phyloP scores from a whole-genome alignment of 371 early-diverging fungal species.

The Haplosporangium sp. region DNA sequence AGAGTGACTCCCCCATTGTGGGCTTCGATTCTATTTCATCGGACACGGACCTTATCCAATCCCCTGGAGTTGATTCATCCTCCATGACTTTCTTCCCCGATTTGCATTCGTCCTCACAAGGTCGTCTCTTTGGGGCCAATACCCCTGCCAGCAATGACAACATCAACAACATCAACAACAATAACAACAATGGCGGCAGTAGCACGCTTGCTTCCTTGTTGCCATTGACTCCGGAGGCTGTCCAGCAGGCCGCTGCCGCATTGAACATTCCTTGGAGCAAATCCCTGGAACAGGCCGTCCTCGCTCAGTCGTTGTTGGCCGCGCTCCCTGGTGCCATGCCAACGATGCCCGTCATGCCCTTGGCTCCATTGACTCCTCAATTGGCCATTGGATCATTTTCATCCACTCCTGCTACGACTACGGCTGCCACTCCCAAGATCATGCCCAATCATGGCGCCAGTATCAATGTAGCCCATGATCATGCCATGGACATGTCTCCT shows the following conservation, averaged over 20 bases:
- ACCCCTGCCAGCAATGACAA: not conserved
- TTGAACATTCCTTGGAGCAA: conserved; percentile 56
- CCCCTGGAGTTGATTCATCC: conserved; percentile 14
- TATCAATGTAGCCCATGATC: conserved; percentile 41
- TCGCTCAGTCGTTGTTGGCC: conserved; percentile 48
- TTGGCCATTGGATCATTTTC: conserved; percentile 1
- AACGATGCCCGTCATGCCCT: not conserved
- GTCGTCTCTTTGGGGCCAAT: conserved; percentile 10
- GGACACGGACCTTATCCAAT: conserved; percentile 28
- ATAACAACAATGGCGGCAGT: not conserved
- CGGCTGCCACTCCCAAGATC: conserved; percentile 10
- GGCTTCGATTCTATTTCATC: conserved; percentile 33
- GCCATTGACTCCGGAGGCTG: conserved; percentile 44
- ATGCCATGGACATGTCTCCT: conserved; percentile 35
- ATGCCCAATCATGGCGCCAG: conserved; percentile 42
- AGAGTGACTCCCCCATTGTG: conserved; percentile 28
- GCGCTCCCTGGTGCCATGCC: conserved; percentile 41
- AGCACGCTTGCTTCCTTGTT: not conserved
- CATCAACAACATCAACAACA: conserved; percentile 4
- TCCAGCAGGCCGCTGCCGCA: conserved; percentile 53
- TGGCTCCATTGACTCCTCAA: conserved; percentile 13
- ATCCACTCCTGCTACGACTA: not conserved
- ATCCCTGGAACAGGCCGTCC: conserved; percentile 39
- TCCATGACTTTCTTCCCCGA: conserved; percentile 35
- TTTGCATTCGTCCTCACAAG: not conserved